Base-by-base conservation (phyloP, 176 grass and related monocot species). In the Cenchrus americanus region DNA sequence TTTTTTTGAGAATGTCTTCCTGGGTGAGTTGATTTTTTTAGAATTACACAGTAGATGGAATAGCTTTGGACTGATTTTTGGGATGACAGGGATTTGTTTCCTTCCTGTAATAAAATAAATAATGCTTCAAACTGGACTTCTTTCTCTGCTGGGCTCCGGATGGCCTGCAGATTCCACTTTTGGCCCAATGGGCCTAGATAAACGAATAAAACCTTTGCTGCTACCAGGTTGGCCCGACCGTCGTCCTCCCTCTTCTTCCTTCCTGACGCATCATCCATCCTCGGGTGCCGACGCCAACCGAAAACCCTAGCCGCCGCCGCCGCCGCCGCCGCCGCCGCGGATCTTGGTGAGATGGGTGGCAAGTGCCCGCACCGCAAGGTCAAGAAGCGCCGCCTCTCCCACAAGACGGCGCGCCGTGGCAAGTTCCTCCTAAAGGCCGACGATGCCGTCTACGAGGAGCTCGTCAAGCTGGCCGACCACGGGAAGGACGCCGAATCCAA, bases 301-400 rank as follows among this genome's bases (percentile, higher is more conserved):
- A 46, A 80, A 71, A 83, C 73, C 90, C 86, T 85, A 85, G 66
- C 78, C 82, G 34, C 34, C 34, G 77, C 27, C 27, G 34, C 34
- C 34, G 77, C 27, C 27, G 34, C 34, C 34, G 77, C 81, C 76
- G 43, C 44, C 69, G 69, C 12, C 23, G 69, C 69, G 10, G 23
- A 30, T 32, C 14, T 7, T 52, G 24, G 22, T 23, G 23, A 55
- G 60, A 99, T 99, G 96, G 93, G 96, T 84, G 96, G 93, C 18
- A 99, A 99, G 86, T 99, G 96, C 79, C 96, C 96, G 49, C 89
- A 93, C 73, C 90, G 96, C 80, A 99, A 99, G 87, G 93, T 96
- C 83, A 99, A 99, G 87, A 99, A 96, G 96, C 89, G 96, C 34
- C 66, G 96, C 15, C 89, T 94, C 26, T 88, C 87, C 10, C 93